Base-by-base conservation (phyloP, 768 basidiomycete species). In the Tubosaeta sp. region DNA sequence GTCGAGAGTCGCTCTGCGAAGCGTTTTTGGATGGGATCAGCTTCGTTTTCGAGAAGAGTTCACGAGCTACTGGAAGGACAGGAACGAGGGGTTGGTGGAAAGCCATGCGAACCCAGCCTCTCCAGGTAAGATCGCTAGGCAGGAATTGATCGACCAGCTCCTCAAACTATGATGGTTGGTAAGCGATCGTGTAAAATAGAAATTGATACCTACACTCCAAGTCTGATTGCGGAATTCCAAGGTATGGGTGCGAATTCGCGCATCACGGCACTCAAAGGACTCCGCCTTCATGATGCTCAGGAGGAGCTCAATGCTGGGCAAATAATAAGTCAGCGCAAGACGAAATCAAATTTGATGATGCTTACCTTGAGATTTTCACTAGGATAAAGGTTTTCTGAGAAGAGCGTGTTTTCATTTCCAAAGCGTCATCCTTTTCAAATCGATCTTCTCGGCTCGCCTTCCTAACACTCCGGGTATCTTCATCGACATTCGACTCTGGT, bases 141-240 rank as follows among this genome's bases (percentile, higher is more conserved):
- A 89, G 82, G 63, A 89, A 90, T 58, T 89, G 85, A 58, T 85
- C 82, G 13, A 87, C 84, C 42, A 90, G 59, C 55, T 89, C 86
- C 66, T 90, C 88, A 55, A 90, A 88, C 88, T 90, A 56, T 43
- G 45, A 16, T 17, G 9, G 31, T 46, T 43, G 12, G 33, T 53
- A 25, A 55, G 41, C 19, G 48, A 58, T 50, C 49, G 51, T 33
- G 48, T 12, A 42, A n/a, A 26, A 42, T 45, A 42, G 10, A 32
- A 27, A 45, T 51, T 29, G 29, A 42, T 3, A 76, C 86, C 57
- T 69, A 91, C 88, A 71, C 88, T 90, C 79, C 80, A 86, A 4
- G 88, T 89, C 62, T 87, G 84, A 58, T 91, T 90, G 52, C 82
- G 83, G 66, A 89, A 93, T 59, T 88, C 84, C 38, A 95, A 74